Percentiles rank a stretch among this genome's conserved stretches.
Evolutionary conservation across 805 yeast genomes (phyloP).

Genomic region (Myxozyma sirexii): DNA sequence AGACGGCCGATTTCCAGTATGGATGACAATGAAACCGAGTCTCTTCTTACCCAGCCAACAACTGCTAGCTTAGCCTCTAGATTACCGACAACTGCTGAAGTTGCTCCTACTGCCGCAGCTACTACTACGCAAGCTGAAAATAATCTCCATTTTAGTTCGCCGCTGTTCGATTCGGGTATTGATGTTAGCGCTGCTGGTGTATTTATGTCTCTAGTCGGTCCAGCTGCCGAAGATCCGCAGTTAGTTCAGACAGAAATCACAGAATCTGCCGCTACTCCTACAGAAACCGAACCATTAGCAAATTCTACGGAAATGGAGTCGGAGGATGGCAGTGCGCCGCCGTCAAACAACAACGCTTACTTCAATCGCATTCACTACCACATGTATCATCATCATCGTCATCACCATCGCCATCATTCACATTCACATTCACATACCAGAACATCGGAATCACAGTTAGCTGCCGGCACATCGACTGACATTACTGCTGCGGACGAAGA

Average conservation of each 20-base stretch:
- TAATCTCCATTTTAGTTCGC: background rate
- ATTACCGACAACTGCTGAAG: background rate
- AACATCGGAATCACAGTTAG: background rate
- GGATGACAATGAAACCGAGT: background rate
- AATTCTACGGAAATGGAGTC: background rate
- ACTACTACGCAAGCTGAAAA: background rate
- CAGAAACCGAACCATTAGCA: conserved; percentile 1
- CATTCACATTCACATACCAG: conserved; percentile 21
- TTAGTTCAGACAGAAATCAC: background rate
- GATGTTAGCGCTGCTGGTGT: conserved; percentile 21
- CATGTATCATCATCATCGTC: conserved; percentile 24
- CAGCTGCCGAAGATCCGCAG: conserved; percentile 3
- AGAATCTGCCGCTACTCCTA: background rate
- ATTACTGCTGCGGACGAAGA: conserved; percentile 1
- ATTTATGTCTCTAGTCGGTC: conserved; percentile 22
- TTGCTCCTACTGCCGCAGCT: background rate
- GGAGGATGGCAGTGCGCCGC: background rate
- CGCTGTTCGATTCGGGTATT: conserved; percentile 21
- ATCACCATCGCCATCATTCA: conserved; percentile 26
- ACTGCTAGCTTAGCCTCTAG: background rate
- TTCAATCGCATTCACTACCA: conserved; percentile 16
- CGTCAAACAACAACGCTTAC: conserved; percentile 9
- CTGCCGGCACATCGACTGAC: conserved; percentile 1
- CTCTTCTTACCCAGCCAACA: background rate
- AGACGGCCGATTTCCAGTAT: background rate